Base-by-base conservation (phyloP, 2,329 filamentous ascomycete species). In the Colletotrichum noveboracense region DNA sequence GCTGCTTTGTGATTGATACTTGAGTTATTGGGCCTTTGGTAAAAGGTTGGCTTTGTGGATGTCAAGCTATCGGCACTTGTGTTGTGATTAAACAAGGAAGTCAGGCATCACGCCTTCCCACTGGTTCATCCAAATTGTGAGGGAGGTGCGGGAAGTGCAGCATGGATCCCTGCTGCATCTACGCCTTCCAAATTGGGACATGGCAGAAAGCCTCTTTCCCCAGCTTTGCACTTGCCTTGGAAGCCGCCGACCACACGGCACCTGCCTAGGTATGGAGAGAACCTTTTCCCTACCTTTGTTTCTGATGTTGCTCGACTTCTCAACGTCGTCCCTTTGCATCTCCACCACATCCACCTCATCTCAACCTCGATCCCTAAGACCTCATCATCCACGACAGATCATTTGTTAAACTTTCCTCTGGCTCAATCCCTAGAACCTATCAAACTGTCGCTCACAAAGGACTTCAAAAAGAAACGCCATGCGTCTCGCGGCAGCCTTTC, bases 91-190 rank as follows among this genome's bases (percentile, higher is more conserved):
- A 32, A 26, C 12, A 28, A 32, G 28, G 8, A n/a, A 16, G 52
- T 36, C 26, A 61, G 28, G 55, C 14, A 14, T n/a, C 24, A n/a
- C 9, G 18, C 32, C 28, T 12, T 14, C 16, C 69, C 56, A 61
- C 38, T 68, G 43, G 73, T 75, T 75, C 73, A 28, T 75, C 73
- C 70, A 34, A 75, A 13, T 73, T 32, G n/a, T 24, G n/a, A 75
- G 32, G 64, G 43, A 60, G 73, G 73, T 58, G 71, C 62, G 72
- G 72, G 61, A 56, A 24, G 55, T 67, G 43, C 36, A 71, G 70
- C 62, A 43, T 64, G 43, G 30, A 68, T 64, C 69, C 73, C 60
- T 66, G 26, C 24, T 34, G 24, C 38, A 52, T 58, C 21, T 48
- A 34, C 56, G 21, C 69, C 43, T 64, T 52, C 64, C 70, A 21